Base-by-base conservation (phyloP, 805 yeast species). In the Candida bentonensis region DNA sequence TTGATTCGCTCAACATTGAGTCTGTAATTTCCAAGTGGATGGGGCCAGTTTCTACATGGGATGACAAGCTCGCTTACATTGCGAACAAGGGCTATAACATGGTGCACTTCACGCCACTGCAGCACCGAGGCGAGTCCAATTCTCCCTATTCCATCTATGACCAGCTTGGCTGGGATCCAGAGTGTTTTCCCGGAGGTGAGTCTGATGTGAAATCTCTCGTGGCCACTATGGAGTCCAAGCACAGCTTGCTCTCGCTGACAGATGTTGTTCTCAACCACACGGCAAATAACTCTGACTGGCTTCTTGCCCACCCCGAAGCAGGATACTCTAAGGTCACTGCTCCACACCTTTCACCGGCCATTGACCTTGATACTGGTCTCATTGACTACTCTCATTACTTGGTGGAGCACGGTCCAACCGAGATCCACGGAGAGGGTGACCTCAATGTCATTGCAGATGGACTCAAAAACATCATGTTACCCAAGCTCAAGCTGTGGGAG, bases 191-290 rank as follows among this genome's bases (percentile, higher is more conserved):
- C 23, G 58, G 68, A 42, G 70, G 71, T 41, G 68, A 68, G 22
- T 62, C 65, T 0, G 79, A 81, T 39, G 84, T 88, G 2, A 56
- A 57, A 17, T 43, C 56, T 3, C 66, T 83, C 57, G 73, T 82
- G 3, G 43, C 60, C 1, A 53, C 58, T 4, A 62, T 82, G 54
- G 76, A 77, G 51, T 52, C 64, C 20, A 64, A 79, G 22, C 69
- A 80, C 52, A 74, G 74, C 3, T 70, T 89, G 47, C 67, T 89
- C 36, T 72, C 95, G 0, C 67, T 89, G 65, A 85, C 96, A 1
- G 98, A 89, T 61, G 80, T 92, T 23, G 97, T 89, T 1, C 79
- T 87, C 70, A 89, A 89, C 59, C 98, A 89, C 58, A 89, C 97
- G 0, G 96, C 97, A 2, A 72, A 84, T 58, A 85, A 89, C 62